Evolutionary conservation across 805 yeast species (phyloP).

Genomic region (Zygosaccharomyces siamensis): DNA sequence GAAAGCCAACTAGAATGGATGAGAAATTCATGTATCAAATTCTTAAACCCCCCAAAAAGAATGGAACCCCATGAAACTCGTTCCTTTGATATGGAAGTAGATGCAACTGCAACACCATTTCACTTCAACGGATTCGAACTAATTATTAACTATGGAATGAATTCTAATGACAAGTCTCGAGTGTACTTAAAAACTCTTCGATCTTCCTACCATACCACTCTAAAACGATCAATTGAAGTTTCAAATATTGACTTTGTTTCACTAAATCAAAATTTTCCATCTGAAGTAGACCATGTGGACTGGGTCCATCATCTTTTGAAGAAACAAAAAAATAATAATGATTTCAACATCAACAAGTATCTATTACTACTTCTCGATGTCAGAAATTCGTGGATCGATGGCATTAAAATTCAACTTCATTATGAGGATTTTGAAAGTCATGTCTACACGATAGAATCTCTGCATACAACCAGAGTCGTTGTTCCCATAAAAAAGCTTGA

Average conservation of each 20-base stretch:
- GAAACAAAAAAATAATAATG: slow-evolving; percentile 9
- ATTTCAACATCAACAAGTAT: slow-evolving; percentile 44
- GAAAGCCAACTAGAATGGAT: slow-evolving; percentile 28
- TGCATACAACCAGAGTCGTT: slow-evolving; percentile 53
- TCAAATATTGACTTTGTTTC: slow-evolving; percentile 74
- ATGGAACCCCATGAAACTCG: slow-evolving; percentile 24
- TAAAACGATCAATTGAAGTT: slow-evolving; percentile 55
- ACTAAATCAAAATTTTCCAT: slow-evolving; percentile 34
- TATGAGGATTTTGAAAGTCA: slow-evolving; percentile 31
- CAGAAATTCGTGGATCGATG: slow-evolving; percentile 74
- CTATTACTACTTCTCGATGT: slow-evolving; percentile 69
- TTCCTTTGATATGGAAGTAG: slow-evolving; percentile 23
- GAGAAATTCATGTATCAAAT: slow-evolving; percentile 18
- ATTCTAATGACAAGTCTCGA: slow-evolving; percentile 12
- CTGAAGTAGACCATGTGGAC: slow-evolving; percentile 19
- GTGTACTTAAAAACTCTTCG: slow-evolving; percentile 23
- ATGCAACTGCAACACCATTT: slow-evolving; percentile 22
- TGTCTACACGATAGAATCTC: slow-evolving; percentile 36
- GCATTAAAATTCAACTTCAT: slow-evolving; percentile 36
- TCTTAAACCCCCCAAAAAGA: slow-evolving; percentile 17
- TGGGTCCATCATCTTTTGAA: slow-evolving; percentile 30
- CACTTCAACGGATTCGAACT: slow-evolving; percentile 24
- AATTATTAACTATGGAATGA: slow-evolving; percentile 29
- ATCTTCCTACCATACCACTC: slow-evolving; percentile 33
- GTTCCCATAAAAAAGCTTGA: slow-evolving; percentile 60